Evolutionary conservation across 2,329 filamentous ascomycete genomes (phyloP), one percentile per base, ranked within the genome.

Genomic region (Scedosporium minutisporum): DNA sequence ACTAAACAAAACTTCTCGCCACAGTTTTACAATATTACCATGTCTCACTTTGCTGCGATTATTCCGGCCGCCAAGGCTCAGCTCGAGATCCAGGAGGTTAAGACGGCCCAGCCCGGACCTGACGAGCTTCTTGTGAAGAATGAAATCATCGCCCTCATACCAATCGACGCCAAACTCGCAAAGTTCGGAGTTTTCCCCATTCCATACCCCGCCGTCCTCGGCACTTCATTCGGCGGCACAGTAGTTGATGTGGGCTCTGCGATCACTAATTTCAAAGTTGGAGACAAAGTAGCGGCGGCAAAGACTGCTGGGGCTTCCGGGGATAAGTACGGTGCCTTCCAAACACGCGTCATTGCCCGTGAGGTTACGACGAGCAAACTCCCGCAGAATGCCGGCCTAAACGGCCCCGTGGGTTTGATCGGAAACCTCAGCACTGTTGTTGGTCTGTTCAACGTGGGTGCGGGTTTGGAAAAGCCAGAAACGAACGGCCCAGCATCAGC

Each of bases 161-260:
- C 71, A 2, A 62, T 71, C 60, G 70, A 76, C 42, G 68, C 66
- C 16, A 71, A 71, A n/a, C 59, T 70, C 14, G 63, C 70, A 38
- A 71, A 69, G 59, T 53, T 62, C 2, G 65, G 42, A 9, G 6
- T 67, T 41, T 64, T 68, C 14, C 66, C 67, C 3, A 46, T 69
- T 18, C 55, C 65, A 38, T 72, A 71, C 59, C 69, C 69, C 3
- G 64, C 65, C 14, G 65, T 76, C 33, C 64, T 74, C 6, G 72
- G 73, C 3, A 65, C 65, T 27, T 65, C 67, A 1, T 67, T 71
- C 7, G 71, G 68, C 7, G 72, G 64, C 65, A 69, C 64, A 1
- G 70, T 77, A 1, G 68, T 71, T 7, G 69, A 68, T 3, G 63
- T 75, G 3, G 74, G 72, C 5, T 64, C 67, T 6, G 59, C 67